Percentiles rank a stretch among this genome's conserved stretches.
phyloP scores from a whole-genome alignment of 495 filamentous ascomycete genomes.

The Podospora conica region DNA sequence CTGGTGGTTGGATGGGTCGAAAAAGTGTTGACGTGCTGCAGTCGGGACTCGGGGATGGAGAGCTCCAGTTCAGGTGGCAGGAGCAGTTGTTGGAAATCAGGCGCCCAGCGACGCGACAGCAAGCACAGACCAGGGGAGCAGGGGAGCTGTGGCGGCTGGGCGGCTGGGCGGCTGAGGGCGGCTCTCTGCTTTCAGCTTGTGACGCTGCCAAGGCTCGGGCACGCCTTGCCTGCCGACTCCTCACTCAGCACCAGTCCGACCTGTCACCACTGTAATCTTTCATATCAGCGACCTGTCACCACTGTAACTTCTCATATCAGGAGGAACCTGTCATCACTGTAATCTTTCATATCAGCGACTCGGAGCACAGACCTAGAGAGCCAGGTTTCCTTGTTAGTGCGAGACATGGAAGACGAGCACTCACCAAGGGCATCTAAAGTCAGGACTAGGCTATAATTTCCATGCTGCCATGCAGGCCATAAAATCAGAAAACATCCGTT shows the following conservation, averaged over 20 bases:
- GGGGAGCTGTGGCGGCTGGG: background rate
- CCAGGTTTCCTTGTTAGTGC: too few species aligned
- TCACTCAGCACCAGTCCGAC: background rate
- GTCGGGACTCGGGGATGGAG: background rate
- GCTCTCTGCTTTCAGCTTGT: background rate
- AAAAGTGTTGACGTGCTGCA: background rate
- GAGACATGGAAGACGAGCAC: background rate
- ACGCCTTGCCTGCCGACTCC: background rate
- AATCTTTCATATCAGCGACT: background rate
- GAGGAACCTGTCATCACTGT: too few species aligned
- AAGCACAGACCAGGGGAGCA: background rate
- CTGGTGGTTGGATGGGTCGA: background rate
- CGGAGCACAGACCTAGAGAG: background rate
- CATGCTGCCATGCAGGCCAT: too few species aligned
- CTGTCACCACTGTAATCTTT: too few species aligned
- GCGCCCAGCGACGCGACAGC: conserved; percentile 17
- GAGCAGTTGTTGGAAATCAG: background rate
- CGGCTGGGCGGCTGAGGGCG: background rate
- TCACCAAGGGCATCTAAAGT: too few species aligned
- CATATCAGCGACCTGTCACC: background rate
- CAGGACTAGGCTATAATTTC: too few species aligned
- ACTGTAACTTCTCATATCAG: too few species aligned
- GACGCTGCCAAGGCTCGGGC: background rate
- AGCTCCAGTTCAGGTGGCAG: background rate
- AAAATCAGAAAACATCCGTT: too few species aligned